A percentile compares a stretch with the other conserved stretches of the same genome.
phyloP scores from a whole-genome alignment of 345 rosid genomes.

The Euphorbia tirucalli region DNA sequence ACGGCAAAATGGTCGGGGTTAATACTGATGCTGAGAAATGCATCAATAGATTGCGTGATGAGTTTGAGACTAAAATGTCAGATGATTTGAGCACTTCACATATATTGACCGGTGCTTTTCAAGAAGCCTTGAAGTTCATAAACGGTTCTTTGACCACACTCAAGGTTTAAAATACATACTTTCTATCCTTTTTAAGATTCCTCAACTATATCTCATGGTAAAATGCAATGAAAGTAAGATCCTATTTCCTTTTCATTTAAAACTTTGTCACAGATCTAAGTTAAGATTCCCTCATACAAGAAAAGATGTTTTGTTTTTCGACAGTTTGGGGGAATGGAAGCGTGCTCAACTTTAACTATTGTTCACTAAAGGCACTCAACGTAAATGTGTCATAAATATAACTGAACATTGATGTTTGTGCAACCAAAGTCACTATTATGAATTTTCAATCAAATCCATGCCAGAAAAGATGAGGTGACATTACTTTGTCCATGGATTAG shows the following conservation, averaged over 20 bases:
- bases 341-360: too few relatives aligned
- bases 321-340: too few relatives aligned
- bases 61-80: constrained; percentile 66
- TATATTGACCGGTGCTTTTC: constrained; percentile 76
- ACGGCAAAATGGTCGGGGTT: constrained; percentile 31
- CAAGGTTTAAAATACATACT: constrained; percentile 43
- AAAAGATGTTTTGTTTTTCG: too few relatives aligned
- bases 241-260: too few relatives aligned
- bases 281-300: too few relatives aligned
- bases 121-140: constrained; percentile 72
- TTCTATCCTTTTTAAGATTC: constrained; percentile 1
- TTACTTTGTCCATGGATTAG: too few relatives aligned
- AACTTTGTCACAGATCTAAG: too few relatives aligned
- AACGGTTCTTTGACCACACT: constrained; percentile 56
- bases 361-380: background rate
- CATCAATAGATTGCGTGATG: constrained; percentile 49
- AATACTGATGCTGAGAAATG: constrained; percentile 53
- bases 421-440: background rate
- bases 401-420: background rate
- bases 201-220: too few relatives aligned
- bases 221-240: too few relatives aligned
- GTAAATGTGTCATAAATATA: background rate
- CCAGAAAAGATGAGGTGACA: too few relatives aligned
- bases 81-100: constrained; percentile 82
- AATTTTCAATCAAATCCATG: too few relatives aligned